Base-by-base conservation (phyloP, 108 stramenopile species). In the Aurantiochytrium sp. region DNA sequence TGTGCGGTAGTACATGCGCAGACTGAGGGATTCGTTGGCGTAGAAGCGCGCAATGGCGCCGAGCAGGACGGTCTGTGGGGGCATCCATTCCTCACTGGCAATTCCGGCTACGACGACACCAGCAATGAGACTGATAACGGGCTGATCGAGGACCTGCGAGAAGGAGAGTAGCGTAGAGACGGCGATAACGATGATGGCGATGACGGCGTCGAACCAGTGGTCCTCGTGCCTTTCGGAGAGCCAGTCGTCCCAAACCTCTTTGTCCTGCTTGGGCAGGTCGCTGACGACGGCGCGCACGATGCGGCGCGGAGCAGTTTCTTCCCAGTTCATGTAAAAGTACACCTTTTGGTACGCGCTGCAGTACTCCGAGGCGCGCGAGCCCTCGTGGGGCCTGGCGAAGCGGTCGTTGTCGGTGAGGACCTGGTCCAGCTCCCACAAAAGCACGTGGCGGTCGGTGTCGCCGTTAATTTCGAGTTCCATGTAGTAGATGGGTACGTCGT, bases 391-490 rank as follows among this genome's bases (percentile, higher is more conserved):
- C 12, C 73, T 6, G 45, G 73, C 39, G 39, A 81, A 48, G 0
- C 45, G 36, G 73, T 48, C 12, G 6, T 12, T 5, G 17, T 22
- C 39, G n/a, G 73, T 81, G 12, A 81, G 15, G n/a, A 81, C 45
- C 24, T 81, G 73, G 45, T 81, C 73, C 8, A 81, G 73, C 45
- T 81, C 73, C 73, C 73, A 81, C 36, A 81, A 12, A 24, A 81
- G 39, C 12, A 48, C 45, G 24, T 81, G 73, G 36, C 73, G 1
- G 73, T 81, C 73, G 21, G 45, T 41, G 39, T 41, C 39, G n/a
- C 73, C 73, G 12, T 81, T 81, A 24, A 81, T 81, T 24, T 81
- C 73, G 42, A 81, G 73, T 24, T 81, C 73, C 73, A 81, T 81
- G 24, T 81, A 81, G 73, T 81, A 81, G 19, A 81, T 48, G n/a